phyloP scores from a whole-genome alignment of 1,284 basidiomycete species.

The Calocybe gambosa region DNA sequence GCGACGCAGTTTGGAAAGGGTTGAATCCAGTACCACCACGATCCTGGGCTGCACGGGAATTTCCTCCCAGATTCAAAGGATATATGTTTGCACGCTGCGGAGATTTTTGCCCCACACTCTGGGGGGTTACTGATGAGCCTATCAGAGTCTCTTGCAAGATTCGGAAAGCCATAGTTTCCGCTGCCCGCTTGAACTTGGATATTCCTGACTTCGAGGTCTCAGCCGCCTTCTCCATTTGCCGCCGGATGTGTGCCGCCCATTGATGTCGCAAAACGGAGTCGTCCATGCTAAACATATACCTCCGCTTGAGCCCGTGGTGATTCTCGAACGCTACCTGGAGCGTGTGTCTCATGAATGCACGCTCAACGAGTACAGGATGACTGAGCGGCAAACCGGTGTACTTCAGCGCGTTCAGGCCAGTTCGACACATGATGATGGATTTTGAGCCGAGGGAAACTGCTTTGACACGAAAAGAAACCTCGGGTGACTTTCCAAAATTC shows the following conservation, averaged over 20 bases:
- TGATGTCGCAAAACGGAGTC: constrained; percentile 68
- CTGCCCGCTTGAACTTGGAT: constrained; percentile 52
- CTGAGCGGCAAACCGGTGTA: constrained; percentile 78
- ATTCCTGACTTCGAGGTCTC: constrained; percentile 29
- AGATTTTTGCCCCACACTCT: constrained; percentile 19
- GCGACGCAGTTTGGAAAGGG: constrained; percentile 15
- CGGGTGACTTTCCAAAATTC: constrained; percentile 67
- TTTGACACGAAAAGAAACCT: constrained; percentile 84
- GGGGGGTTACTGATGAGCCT: constrained; percentile 23
- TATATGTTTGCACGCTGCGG: constrained; percentile 19
- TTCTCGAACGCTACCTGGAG: constrained; percentile 85
- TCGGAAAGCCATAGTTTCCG: constrained; percentile 68
- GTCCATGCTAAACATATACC: constrained; percentile 90
- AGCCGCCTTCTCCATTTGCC: constrained; percentile 51
- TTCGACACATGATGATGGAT: constrained; percentile 73
- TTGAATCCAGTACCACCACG: constrained; percentile 11
- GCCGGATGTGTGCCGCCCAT: constrained; percentile 68
- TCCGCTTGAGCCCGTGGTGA: constrained; percentile 62
- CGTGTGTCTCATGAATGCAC: constrained; percentile 90
- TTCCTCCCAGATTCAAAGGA: constrained; percentile 14
- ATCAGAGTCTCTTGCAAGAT: constrained; percentile 83
- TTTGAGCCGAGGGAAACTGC: constrained; percentile 78
- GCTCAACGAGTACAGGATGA: constrained; percentile 73
- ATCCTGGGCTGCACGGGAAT: constrained; percentile 21
- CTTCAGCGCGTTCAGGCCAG: constrained; percentile 72